Evolutionary conservation across 1,284 basidiomycete genomes (phyloP), one percentile per base, ranked within the genome.

Genomic region (Tilletia setariae): DNA sequence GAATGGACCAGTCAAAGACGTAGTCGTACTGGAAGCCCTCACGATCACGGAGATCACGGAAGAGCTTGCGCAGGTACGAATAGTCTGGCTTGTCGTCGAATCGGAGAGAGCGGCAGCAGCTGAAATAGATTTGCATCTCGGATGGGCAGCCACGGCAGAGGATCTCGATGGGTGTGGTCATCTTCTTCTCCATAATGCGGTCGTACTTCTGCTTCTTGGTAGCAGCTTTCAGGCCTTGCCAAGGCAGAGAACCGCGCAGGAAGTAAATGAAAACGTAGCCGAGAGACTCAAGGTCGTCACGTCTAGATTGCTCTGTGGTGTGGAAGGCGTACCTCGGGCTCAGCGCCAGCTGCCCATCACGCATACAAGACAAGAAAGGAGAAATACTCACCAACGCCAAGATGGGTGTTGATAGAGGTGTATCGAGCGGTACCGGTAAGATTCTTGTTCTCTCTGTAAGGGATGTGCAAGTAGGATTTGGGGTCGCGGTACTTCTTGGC

Each of bases 391-490:
- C 90, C 92, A 67, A 98, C 94, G 79, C 95, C 96, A 81, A 98
- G 85, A 83, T 98, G 96, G 59, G 95, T 98, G 86, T 98, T 98
- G 87, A 98, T 98, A 32, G 94, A 97, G 0, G 95, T 98, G 87
- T 98, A 99, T 68, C 95, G 92, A 72, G 95, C 96, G 28, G 96
- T 98, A 74, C 96, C 96, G 1, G 95, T 98, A 77, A 98, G 85
- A 84, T 98, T 98, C 91, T 98, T 98, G 89, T 98, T 98, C 89
- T 98, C 96, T 79, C 95, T 89, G 88, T 98, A 98, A 2, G 95
- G 95, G 77, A 98, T 98, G 84, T 99, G 96, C 56, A 98, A 88
- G 84, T 98, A 95, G 67, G 96, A 98, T 89, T 97, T 97, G 51
- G 95, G 94, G 86, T 98, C 95, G 71, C 96, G 89, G 88, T 96